Percentiles rank a stretch among this genome's conserved stretches.
phyloP scores from a whole-genome alignment of 176 grass and related monocot species.

The Paspalum vaginatum region DNA sequence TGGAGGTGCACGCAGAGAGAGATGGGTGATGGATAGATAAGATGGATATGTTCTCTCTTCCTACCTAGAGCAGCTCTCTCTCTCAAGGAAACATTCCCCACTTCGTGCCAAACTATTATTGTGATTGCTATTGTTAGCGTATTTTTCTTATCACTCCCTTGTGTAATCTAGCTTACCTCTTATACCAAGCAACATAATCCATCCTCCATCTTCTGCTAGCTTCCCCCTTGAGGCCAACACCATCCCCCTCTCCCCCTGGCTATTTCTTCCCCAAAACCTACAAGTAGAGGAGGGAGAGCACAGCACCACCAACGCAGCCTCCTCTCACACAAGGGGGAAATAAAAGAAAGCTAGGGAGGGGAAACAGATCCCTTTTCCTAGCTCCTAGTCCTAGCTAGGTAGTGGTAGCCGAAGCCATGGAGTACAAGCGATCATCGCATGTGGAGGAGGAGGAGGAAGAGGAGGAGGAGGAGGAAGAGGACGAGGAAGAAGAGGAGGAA shows the following conservation, averaged over 20 bases:
- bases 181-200: constrained; percentile 29
- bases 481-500: constrained; percentile 33
- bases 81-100: constrained; percentile 56
- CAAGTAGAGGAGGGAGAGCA: constrained; percentile 17
- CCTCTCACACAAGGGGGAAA: no score
- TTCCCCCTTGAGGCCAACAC: constrained; percentile 49
- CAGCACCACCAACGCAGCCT: constrained; percentile 16
- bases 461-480: constrained; percentile 23
- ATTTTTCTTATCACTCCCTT: not conserved
- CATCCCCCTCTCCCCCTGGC: not conserved
- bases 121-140: not conserved
- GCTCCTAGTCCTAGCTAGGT: not conserved
- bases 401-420: constrained; percentile 44
- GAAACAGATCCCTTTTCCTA: constrained; percentile 24
- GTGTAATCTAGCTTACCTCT: constrained; percentile 16
- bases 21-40: constrained; percentile 29
- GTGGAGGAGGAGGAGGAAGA: constrained; percentile 51
- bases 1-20: constrained; percentile 11
- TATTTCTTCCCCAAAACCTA: constrained; percentile 39
- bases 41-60: not conserved
- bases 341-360: not conserved
- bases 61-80: constrained; percentile 31
- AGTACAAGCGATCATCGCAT: constrained; percentile 64
- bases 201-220: constrained; percentile 10
- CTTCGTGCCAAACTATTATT: constrained; percentile 36